Base-by-base conservation (phyloP, 2,329 filamentous ascomycete species). In the Apiospora rasikravindrae region DNA sequence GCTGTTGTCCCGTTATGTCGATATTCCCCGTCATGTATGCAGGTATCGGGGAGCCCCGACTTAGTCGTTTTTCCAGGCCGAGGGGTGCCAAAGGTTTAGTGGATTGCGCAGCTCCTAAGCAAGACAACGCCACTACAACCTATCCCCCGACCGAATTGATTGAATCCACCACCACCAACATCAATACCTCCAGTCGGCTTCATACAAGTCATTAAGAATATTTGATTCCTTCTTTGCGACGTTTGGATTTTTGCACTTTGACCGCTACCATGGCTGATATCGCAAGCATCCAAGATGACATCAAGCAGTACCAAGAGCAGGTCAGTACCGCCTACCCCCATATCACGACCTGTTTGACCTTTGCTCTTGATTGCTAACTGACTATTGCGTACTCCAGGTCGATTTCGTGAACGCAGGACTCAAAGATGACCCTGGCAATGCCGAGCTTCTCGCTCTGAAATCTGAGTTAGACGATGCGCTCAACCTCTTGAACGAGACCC, bases 381-480 rank as follows among this genome's bases (percentile, higher is more conserved):
- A 19, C 74, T 71, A 61, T 72, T 57, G 29, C 24, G 67, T 26
- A 42, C 22, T 53, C 26, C 78, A 95, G 93, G 90, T 97, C 80
- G 93, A 95, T 79, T 91, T 94, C 49, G 91, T 98, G 73, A 85
- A 91, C 78, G 86, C 89, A 71, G 93, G 93, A 76, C 89, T 97
- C 72, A 91, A 92, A 82, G 91, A 93, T 82, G 94, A 96, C 79
- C 92, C 95, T 75, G 92, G 93, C 73, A 96, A 94, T 82, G 86
- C 86, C 78, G 94, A 96, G 83, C 90, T 97, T 79, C 88, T 92
- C 79, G 89, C 88, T 80, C 89, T 98, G 81, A 92, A 93, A 83
- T 86, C 89, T 81, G 94, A 97, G 87, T 90, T 98, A 84, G 89
- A 94, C 86, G 89, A 92, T 84, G 90, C 94, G 83, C 92, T 98